Evolutionary conservation across 78 protist species (phyloP).

Genomic region (Guillardia theta): DNA sequence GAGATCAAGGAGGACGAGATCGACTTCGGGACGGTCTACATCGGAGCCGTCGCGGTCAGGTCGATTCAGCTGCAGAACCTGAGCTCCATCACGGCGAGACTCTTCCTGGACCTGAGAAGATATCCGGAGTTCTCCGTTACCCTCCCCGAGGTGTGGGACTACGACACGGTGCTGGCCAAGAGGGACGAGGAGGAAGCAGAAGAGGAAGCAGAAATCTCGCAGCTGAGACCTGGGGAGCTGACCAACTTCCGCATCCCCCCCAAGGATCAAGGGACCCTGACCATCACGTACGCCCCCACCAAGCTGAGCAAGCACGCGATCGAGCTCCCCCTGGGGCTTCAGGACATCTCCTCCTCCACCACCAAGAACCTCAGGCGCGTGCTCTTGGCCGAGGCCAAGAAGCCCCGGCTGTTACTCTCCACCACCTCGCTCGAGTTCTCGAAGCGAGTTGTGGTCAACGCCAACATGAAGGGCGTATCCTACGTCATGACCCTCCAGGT

Average conservation of each 20-base stretch:
- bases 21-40: conserved; percentile 44
- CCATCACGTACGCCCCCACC: conserved; percentile 1
- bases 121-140: not conserved
- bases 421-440: conserved; percentile 41
- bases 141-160: not conserved
- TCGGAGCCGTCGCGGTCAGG: not conserved
- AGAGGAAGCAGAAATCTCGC: not conserved
- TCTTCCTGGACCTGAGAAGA: not conserved
- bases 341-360: not conserved
- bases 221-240: not conserved
- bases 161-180: not conserved
- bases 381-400: conserved; percentile 31
- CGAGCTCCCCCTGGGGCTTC: conserved; percentile 36
- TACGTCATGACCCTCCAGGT: not conserved
- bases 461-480: not conserved
- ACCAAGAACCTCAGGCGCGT: not conserved
- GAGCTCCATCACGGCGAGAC: not conserved
- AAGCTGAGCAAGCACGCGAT: not conserved
- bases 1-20: not conserved
- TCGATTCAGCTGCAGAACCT: conserved; percentile 38
- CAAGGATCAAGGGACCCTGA: not conserved
- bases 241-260: not conserved
- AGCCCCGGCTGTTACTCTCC: conserved; percentile 47
- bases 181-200: not conserved
- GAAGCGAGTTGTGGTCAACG: conserved; percentile 36